Evolutionary conservation across 805 yeast genomes (phyloP), one percentile per base, ranked within the genome.

Genomic region (Cyberlindnera saturnus): DNA sequence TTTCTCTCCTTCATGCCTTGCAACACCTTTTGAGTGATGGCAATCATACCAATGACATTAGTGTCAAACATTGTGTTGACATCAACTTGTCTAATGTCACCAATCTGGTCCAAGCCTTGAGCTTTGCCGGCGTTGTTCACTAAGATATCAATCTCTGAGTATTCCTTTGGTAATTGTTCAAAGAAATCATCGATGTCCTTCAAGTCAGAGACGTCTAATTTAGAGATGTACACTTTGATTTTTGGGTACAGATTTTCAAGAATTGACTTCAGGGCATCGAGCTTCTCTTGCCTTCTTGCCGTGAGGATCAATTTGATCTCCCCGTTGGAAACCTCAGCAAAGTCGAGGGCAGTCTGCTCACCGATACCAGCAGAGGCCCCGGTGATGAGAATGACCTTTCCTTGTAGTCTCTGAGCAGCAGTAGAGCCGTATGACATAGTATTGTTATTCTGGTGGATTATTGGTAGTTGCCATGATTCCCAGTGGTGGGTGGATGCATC

Each of bases 321-420:
- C 32, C 95, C 95, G 42, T 77, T 70, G 20, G 91, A 72, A n/a
- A 86, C 86, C 31, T 59, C 80, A 29, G 96, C 93, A 52, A 87
- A 80, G 60, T 90, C 96, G 39, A 73, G 64, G 14, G 97, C 98
- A 14, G 96, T 89, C 43, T 95, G 91, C 53, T 79, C 80, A 16
- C 98, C 99, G 56, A 91, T 91, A 42, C 99, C 98, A 8, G 96
- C 81, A 32, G 96, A 86, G 11, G 97, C 98, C 48, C 98, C 98
- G 16, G 98, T 87, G 57, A 91, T 82, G 33, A 91, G 74, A 15
- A 87, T 73, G 19, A 79, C 79, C 60, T 91, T 90, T 36, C 83
- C 84, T 30, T 82, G 80, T 30, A 91, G 69, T 63, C 97, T 77
- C 62, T 82, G 79, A 39, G 90, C 88, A 44, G 96, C 93, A 55